Evolutionary conservation across 2,329 filamentous ascomycete species (phyloP), one percentile per base, ranked within the genome.

Genomic region (Myotisia sp.): DNA sequence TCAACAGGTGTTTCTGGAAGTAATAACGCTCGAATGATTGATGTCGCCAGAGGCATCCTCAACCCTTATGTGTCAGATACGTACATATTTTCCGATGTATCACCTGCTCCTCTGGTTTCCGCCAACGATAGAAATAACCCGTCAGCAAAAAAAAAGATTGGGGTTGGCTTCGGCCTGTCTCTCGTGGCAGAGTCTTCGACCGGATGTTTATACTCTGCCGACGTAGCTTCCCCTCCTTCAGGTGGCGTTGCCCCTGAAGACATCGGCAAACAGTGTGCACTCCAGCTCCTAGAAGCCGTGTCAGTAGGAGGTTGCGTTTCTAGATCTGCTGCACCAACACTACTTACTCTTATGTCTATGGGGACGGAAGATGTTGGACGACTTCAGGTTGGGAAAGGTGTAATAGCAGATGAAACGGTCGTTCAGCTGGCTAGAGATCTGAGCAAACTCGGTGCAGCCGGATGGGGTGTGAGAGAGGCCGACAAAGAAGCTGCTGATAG

Each of bases 21-120:
- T 32, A 94, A 94, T 56, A 98, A 95, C 54, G 82, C 79, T 42
- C 71, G 90, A 43, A 92, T 94, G 81, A 98, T 95, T 50, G 82
- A 93, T 50, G 74, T 79, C 2, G 85, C 86, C 7, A 70, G 87
- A 46, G 84, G 84, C 30, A 70, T 98, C 7, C 66, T 98, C 29
- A 98, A 98, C 54, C 68, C 76, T 3, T 69, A 98, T 37, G 78
- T 82, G 3, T 74, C 79, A 5, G 90, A 98, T 52, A 87, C 92
- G 27, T 90, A 94, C 54, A 76, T 98, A 44, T 92, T 76, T 56
- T 76, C 73, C 7, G 75, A 79, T 47, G 67, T 76, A 7, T 70
- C 71, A 13, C 63, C 65, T 29, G 72, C 75, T 7, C 70, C 71
- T 9, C 50, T 75, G 13, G 54, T 77, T 3, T 59, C 83, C 2